Evolutionary conservation across 1,284 basidiomycete genomes (phyloP), one percentile per base, ranked within the genome.

Genomic region (Waitea zeae): DNA sequence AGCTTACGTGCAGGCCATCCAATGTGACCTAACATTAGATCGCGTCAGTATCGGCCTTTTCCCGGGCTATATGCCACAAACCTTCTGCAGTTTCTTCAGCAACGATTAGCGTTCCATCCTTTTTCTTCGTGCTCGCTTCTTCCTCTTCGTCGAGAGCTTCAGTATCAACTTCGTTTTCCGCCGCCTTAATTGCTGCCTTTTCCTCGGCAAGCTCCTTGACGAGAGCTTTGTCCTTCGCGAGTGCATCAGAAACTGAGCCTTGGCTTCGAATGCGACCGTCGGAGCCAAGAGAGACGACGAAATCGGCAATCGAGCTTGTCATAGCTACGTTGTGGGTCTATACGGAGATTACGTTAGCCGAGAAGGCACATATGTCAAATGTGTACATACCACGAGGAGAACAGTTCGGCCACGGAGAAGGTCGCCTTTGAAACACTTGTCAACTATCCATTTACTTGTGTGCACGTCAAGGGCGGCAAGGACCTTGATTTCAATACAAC

Each of bases 281-380:
- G 11, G 56, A 46, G 5, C 58, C 53, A 20, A 86, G 48, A 3
- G 65, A 64, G 17, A 82, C 64, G 11, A 77, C 63, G 48, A 66
- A 76, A 31, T 69, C 62, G 9, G 78, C 72, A 17, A 79, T 56
- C 2, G 74, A 67, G 15, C 62, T 61, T n/a, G 63, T 61, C 48
- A 83, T 63, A 2, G 68, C 66, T 17, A 80, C 61, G 44, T 84
- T 80, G 51, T 84, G 80, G 0, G 79, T 82, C 69, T 73, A 31
- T 31, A 31, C 34, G n/a, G n/a, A n/a, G n/a, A n/a, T n/a, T n/a
- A n/a, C n/a, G n/a, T n/a, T n/a, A n/a, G n/a, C n/a, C 9, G 7
- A 33, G 15, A 33, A 5, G n/a, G 31, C n/a, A n/a, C n/a, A n/a
- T n/a, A n/a, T n/a, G 11, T 17, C 12, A 24, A n/a, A 17, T 18